Base-by-base conservation (phyloP, 768 basidiomycete genomes). In the Lentinula lateritia region DNA sequence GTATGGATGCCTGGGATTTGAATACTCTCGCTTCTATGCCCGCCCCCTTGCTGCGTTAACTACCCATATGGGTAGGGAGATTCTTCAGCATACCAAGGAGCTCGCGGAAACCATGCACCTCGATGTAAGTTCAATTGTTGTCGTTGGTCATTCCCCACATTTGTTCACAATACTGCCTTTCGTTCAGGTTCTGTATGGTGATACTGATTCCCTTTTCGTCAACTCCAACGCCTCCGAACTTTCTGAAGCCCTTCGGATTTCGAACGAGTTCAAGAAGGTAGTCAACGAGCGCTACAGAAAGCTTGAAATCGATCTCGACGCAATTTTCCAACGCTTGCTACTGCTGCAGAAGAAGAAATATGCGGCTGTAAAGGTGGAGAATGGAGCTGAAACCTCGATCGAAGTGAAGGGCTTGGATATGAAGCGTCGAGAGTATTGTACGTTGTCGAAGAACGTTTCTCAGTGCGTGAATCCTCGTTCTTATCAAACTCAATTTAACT, bases 271-370 rank as follows among this genome's bases (percentile, higher is more conserved):
- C 82, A 98, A 98, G 78, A 95, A 93, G 71, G 88, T 89, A 5
- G 95, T 98, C 67, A 99, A 99, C 68, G 93, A 98, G 61, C 86
- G 91, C 18, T 98, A 98, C 77, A 92, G 85, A 70, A 83, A 98
- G 23, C 87, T 99, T 50, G 97, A 99, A 71, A 99, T 99, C 63
- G 97, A 99, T 70, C 81, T 98, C 15, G 96, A 99, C 68, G 87
- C 90, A 2, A 83, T 98, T 39, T 99, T 99, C 78, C 87, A 96
- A 69, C 86, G 97, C 0, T 80, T 99, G 45, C 75, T 99, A 1
- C 82, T 99, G 10, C 76, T 99, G 58, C 96, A 98, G 70, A 99
- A 99, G 83, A 99, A 99, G 80, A 98, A 99, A 75, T 99, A 99
- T 66, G 97, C 97, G 0, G 97, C 97, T 0, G 80, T 98, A 72